Base-by-base conservation (phyloP, 129 eudicot species). In the Chrysanthemum lavandulifolium region DNA sequence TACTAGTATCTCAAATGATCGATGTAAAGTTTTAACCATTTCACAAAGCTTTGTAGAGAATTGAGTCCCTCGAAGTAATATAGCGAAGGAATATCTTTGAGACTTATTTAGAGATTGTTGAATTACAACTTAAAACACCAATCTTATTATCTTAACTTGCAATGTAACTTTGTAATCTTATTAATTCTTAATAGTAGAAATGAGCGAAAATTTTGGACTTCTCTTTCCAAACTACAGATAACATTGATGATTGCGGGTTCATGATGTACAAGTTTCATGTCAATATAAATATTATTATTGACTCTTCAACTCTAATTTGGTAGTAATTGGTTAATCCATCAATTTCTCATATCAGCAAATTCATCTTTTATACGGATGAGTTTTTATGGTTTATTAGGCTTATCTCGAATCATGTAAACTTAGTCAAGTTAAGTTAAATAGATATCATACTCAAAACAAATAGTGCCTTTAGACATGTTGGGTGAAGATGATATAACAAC, bases 401-500 rank as follows among this genome's bases (percentile, higher is more conserved):
- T 47, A n/a, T 66, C 16, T 14, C 29, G 48, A 13, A 66, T 8
- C 12, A 45, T 2, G 36, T 31, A 31, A 31, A 0, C 36, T 31
- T 31, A 3, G 36, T 31, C 36, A 31, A 4, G 36, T 3, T 31
- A 31, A 31, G 6, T 31, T 0, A 3, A 31, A 6, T 57, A 57
- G 62, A n/a, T 6, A 57, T 57, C 31, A 18, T 13, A n/a, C 0
- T n/a, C 40, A 13, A 18, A 11, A 66, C 9, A 66, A 15, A 66
- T 16, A 47, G 16, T 66, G 1, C 29, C 5, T 66, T 16, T 66
- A 66, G 21, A 66, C 56, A 66, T 16, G 71, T 47, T 47, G 55
- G 71, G 55, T 66, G 55, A 66, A 10, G 71, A 66, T 66, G 71
- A 66, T 47, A 66, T 66, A 66, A 66, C 71, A 45, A 66, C 56